Base-by-base conservation (phyloP, 2,329 filamentous ascomycete species). In the Thelonectria blattea region DNA sequence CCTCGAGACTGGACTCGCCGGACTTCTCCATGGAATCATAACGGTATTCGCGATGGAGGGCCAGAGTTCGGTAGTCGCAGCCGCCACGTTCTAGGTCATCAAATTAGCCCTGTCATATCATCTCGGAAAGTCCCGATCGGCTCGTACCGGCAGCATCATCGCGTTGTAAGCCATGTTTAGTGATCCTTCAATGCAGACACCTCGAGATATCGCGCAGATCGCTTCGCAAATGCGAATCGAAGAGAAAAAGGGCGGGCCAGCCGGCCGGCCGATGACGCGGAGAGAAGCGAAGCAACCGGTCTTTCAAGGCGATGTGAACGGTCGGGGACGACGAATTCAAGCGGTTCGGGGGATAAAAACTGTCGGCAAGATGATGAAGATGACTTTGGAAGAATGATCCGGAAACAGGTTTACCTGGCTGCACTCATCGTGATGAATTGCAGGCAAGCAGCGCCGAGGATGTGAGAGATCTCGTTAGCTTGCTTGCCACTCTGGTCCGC, bases 1-100 rank as follows among this genome's bases (percentile, higher is more conserved):
- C 42, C 52, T 53, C 49, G 61, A 50, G 18, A 57, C 55, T 7
- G 60, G 34, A 12, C 52, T 59, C 14, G 58, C 48, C 15, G 64
- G 66, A 48, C 60, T 61, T 51, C 62, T 68, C 72, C 72, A 79
- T 9, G 80, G 75, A 18, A 74, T 61, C 57, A 73, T 69, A 15
- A 80, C 62, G 12, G 76, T 76, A 60, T 74, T 80, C 52, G 75
- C 73, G 62, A 82, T 74, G 46, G 80, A 81, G 55, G 81, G 80
- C 78, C 79, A 79, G 54, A 82, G 65, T 39, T 80, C 80, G 51
- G 79, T 71, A 8, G 77, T 76, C 61, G 75, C 77, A 50, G 77
- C 77, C 63, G 77, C 78, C 68, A 82, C 74, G 65, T 73, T 77
- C 78, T 78, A 34, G 43, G 54, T 27, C 51, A 14, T 42, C 41